phyloP scores from a whole-genome alignment of 2,329 filamentous ascomycete species.

The Meredithiella fracta region DNA sequence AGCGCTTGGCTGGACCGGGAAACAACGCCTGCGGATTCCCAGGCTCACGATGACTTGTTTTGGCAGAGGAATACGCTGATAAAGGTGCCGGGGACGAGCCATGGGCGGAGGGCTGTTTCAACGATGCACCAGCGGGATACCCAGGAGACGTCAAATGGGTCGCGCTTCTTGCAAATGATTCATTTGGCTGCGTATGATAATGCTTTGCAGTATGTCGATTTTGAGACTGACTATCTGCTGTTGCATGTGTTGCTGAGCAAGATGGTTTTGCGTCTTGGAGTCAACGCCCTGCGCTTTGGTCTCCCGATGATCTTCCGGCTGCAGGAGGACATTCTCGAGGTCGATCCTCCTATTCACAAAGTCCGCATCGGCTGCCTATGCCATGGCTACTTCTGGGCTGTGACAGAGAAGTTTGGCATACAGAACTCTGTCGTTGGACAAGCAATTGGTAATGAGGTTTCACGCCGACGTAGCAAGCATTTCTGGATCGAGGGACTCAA shows the following conservation, averaged over 20 bases:
- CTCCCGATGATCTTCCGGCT: conserved; percentile 79
- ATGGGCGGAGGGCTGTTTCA: conserved; percentile 48
- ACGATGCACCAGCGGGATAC: conserved; percentile 45
- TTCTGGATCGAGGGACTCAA: conserved; percentile 66
- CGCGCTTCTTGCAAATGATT: conserved; percentile 60
- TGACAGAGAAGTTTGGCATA: conserved; percentile 64
- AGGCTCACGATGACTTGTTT: conserved; percentile 39
- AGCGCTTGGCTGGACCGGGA: conserved; percentile 75
- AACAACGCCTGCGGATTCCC: conserved; percentile 49
- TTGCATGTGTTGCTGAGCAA: conserved; percentile 62
- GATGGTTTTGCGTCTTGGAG: conserved; percentile 59
- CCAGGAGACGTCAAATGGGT: not conserved
- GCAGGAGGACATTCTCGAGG: conserved; percentile 63
- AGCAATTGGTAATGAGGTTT: conserved; percentile 60
- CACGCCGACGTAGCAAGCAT: conserved; percentile 52
- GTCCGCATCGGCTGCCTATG: conserved; percentile 70
- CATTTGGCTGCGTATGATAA: conserved; percentile 86
- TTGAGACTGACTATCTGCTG: conserved; percentile 57
- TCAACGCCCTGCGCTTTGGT: conserved; percentile 64
- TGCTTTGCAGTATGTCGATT: conserved; percentile 54
- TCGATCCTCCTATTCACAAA: conserved; percentile 51
- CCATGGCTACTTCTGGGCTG: conserved; percentile 73
- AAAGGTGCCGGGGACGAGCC: conserved; percentile 19
- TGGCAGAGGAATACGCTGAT: conserved; percentile 28
- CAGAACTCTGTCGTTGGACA: conserved; percentile 52